Percentiles rank a stretch among this genome's conserved stretches.
phyloP scores from a whole-genome alignment of 2,329 filamentous ascomycete genomes.

The Aschersonia sp. region DNA sequence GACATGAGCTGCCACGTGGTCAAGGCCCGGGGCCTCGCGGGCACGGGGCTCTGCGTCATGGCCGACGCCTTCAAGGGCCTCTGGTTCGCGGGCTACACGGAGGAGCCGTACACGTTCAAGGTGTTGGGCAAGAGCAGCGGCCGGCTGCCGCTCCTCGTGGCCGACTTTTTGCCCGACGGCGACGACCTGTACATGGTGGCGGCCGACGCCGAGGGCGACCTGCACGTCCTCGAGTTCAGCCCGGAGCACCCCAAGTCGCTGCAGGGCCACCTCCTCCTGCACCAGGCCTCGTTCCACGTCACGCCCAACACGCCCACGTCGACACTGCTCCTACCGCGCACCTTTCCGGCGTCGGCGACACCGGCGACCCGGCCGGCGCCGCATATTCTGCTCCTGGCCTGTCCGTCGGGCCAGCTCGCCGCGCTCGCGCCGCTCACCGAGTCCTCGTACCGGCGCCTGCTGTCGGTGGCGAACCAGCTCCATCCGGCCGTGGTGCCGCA shows the following conservation, averaged over 20 bases:
- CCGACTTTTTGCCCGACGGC: slow-evolving; percentile 79
- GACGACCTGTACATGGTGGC: slow-evolving; percentile 71
- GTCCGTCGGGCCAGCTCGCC: slow-evolving; percentile 60
- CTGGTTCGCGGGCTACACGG: slow-evolving; percentile 92
- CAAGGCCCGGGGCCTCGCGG: slow-evolving; percentile 66
- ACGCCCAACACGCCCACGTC: slow-evolving; percentile 63
- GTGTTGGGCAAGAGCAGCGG: slow-evolving; percentile 79
- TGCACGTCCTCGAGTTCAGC: slow-evolving; percentile 87
- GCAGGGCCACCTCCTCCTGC: slow-evolving; percentile 73
- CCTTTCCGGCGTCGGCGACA: slow-evolving; percentile 25
- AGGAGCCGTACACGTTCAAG: slow-evolving; percentile 92
- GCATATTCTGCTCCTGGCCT: slow-evolving; percentile 51
- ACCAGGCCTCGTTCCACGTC: slow-evolving; percentile 75
- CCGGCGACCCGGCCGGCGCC: slow-evolving; percentile 8
- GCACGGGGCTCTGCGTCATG: slow-evolving; percentile 74
- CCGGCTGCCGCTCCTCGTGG: slow-evolving; percentile 61
- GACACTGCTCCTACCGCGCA: slow-evolving; percentile 62
- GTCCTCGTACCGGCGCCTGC: slow-evolving; percentile 67
- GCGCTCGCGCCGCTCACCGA: slow-evolving; percentile 68
- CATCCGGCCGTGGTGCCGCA: slow-evolving; percentile 60
- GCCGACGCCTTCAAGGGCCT: slow-evolving; percentile 86
- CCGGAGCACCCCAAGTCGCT: slow-evolving; percentile 91
- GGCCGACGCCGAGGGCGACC: slow-evolving; percentile 68
- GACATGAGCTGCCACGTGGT: slow-evolving; percentile 93
- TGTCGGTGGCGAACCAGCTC: slow-evolving; percentile 68